Base-by-base conservation (phyloP, 306 rosid species). In the Rosa persica region DNA sequence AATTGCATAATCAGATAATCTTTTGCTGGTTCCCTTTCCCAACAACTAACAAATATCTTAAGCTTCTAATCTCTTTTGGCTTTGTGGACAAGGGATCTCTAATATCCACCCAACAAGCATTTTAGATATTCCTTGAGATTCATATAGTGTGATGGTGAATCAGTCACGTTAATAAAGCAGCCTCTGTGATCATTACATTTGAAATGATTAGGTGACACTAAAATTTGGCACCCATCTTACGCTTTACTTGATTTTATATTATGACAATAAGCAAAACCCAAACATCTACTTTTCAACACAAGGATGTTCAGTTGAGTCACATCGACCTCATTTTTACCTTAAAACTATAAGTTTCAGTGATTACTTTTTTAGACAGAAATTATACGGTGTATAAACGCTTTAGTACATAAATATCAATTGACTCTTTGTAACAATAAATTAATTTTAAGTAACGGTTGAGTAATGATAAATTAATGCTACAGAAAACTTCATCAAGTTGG, bases 101-200 rank as follows among this genome's bases (percentile, higher is more conserved):
- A 34, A 19, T 36, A 64, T 64, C 43, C 55, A 43, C 67, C 43
- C 36, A 61, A 38, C 58, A 60, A 73, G 20, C 34, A 58, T 22
- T 74, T 43, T 44, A 44, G 42, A 23, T 43, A n/a, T 27, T 58
- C 62, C 15, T 27, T 15, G 6, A 42, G 78, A 10, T 75, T 43
- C 70, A 75, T 54, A 25, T 27, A 44, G 60, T 75, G 44, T 40
- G 49, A 25, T 75, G 46, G 42, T 60, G 78, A 25, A 60, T 44
- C 79, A 75, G 71, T 61, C 79, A 44, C 60, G 79, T 61, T 75
- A 46, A 61, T 44, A 75, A 75, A 75, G 79, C 58, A 75, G 30
- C 79, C 30, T 75, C 2, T 62, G 43, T 44, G 60, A 75, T 75
- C 46, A 75, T 75, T 75, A 30, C 79, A 61, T 30, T 2, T n/a